Percentiles rank a stretch among this genome's conserved stretches.
These are phyloP conservation scores for Collybia mongolica DNA, from an alignment of 768 basidiomycete genomes.

Conservation along the genomic window DNA sequence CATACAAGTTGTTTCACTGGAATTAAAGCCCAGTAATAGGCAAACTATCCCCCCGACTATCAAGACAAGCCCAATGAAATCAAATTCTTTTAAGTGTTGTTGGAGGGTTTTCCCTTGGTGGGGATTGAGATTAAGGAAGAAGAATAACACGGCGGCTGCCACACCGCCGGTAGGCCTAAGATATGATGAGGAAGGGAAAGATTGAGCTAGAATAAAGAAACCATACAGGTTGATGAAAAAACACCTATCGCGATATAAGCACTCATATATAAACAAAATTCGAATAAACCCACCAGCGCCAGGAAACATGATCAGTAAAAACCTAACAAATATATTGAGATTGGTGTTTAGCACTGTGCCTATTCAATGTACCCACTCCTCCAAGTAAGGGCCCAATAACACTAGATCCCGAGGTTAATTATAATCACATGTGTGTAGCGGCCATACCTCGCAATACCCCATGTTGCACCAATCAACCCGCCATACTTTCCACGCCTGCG, in stretches of 20 bases:
- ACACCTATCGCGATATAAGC: slow-evolving; percentile 41
- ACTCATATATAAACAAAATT: slow-evolving; percentile 3
- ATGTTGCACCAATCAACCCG: slow-evolving; percentile 75
- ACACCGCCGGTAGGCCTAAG: slow-evolving; percentile 71
- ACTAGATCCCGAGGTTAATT: slow-evolving; percentile 24
- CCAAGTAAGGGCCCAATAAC: slow-evolving; percentile 80
- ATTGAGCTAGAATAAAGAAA: neutral
- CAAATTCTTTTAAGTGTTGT: slow-evolving; percentile 65
- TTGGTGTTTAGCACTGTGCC: too few relatives aligned
- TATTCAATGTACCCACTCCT: slow-evolving; percentile 49
- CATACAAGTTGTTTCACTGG: slow-evolving; percentile 66
- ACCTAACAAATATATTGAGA: slow-evolving; percentile 32
- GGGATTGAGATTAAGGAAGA: slow-evolving; percentile 81
- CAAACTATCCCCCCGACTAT: slow-evolving; percentile 67
- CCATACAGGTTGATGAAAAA: slow-evolving; percentile 77
- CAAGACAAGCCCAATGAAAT: slow-evolving; percentile 65
- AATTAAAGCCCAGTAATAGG: slow-evolving; percentile 72
- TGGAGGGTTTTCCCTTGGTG: slow-evolving; percentile 55
- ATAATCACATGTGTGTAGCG: too few relatives aligned
- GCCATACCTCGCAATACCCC: slow-evolving; percentile 59
- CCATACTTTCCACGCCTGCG: slow-evolving; percentile 74
- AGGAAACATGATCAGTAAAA: slow-evolving; percentile 71
- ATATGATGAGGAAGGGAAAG: neutral
- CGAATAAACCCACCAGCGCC: slow-evolving; percentile 62
- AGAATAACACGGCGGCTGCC: slow-evolving; percentile 59